These are phyloP conservation scores for Bathelium albidoporum DNA, from an alignment of 495 filamentous ascomycete genomes.

Conservation along the genomic window DNA sequence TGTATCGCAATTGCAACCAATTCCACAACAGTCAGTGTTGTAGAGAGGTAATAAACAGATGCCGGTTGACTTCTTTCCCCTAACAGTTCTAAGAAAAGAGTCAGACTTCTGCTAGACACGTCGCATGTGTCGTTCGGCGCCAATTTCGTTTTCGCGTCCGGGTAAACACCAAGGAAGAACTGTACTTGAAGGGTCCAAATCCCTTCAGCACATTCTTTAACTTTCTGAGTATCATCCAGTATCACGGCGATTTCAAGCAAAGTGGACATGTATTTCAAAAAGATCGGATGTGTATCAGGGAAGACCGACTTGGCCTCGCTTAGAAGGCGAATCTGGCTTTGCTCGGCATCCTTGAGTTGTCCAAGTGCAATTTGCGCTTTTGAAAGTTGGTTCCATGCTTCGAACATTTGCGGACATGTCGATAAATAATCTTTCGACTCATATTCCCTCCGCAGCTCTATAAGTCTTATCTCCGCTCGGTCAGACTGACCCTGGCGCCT, in stretches of 20 bases:
- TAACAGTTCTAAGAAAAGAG: too few relatives aligned
- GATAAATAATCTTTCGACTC: background rate
- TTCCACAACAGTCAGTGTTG: background rate
- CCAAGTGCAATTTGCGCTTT: background rate
- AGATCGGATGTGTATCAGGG: background rate
- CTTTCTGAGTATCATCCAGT: background rate
- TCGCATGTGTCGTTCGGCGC: too few relatives aligned
- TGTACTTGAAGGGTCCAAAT: too few relatives aligned
- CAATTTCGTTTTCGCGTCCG: too few relatives aligned
- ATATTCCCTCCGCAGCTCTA: background rate
- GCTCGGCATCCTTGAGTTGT: background rate
- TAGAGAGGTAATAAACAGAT: background rate
- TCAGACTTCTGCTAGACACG: too few relatives aligned
- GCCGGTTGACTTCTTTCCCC: too few relatives aligned
- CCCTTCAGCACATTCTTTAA: background rate
- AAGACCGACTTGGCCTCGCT: background rate
- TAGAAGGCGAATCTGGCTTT: background rate
- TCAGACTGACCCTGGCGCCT: background rate
- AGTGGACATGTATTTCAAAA: background rate
- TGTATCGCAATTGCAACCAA: background rate
- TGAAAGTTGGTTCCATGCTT: background rate
- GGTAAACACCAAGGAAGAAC: too few relatives aligned
- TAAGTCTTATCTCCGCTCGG: background rate
- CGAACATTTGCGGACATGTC: background rate
- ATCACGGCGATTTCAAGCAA: background rate